These are phyloP conservation scores for Nakaseomyces uthaithaninus DNA, from an alignment of 1,139 yeast species.

Conservation along the genomic window DNA sequence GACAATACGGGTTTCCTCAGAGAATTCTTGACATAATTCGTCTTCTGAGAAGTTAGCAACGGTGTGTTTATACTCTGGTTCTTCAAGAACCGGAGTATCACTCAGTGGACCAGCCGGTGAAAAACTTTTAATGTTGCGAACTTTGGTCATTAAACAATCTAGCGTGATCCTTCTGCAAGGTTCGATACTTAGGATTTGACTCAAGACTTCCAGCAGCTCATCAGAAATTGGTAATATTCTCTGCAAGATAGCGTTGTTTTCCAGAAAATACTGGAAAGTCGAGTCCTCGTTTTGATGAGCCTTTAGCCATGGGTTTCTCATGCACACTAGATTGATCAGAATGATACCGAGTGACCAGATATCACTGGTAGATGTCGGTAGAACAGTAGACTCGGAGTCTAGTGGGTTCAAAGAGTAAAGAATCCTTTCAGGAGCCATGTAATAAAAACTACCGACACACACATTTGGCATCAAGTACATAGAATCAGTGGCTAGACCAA, in stretches of 20 bases:
- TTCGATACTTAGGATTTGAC: conserved; percentile 48
- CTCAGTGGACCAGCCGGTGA: conserved; percentile 36
- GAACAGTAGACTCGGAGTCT: not conserved
- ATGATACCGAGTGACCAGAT: conserved; percentile 85
- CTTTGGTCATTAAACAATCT: conserved; percentile 35
- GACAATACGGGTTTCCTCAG: conserved; percentile 3
- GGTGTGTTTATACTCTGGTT: not conserved
- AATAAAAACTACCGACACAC: conserved; percentile 81
- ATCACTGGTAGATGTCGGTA: conserved; percentile 53
- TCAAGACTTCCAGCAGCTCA: conserved; percentile 50
- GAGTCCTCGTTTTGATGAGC: conserved; percentile 56
- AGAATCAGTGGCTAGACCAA: conserved; percentile 69
- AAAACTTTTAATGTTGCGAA: conserved; percentile 34
- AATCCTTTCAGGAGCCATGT: conserved; percentile 88
- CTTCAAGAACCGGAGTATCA: conserved; percentile 12
- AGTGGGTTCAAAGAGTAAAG: conserved; percentile 26
- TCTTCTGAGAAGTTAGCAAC: not conserved
- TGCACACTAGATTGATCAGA: conserved; percentile 68
- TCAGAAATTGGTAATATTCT: conserved; percentile 40
- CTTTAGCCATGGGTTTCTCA: conserved; percentile 86
- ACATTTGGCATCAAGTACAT: conserved; percentile 56
- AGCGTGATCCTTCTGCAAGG: conserved; percentile 58
- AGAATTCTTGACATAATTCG: not conserved
- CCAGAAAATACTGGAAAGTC: conserved; percentile 45
- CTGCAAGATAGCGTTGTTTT: conserved; percentile 46